Conservation (phyloP, 805 yeast genomes). For the Teunomyces pallodes region DNA sequence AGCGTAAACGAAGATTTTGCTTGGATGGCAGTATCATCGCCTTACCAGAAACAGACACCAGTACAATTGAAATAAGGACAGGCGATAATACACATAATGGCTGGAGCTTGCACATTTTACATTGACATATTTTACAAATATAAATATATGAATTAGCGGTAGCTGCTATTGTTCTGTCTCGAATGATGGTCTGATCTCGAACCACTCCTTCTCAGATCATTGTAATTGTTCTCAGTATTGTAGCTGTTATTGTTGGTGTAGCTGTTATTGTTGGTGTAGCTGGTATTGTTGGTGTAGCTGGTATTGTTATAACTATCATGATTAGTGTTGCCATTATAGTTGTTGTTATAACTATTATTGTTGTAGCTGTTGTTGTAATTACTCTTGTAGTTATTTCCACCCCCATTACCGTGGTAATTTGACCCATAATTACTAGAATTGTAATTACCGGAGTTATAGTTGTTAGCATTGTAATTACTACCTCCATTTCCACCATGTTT, state of each 20-base stretch:
- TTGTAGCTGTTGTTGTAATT: constrained; percentile 6
- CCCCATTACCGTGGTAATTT: constrained; percentile 8
- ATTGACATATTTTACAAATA: constrained; percentile 5
- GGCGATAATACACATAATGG: constrained; percentile 20
- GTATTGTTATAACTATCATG: neutral
- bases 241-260: neutral
- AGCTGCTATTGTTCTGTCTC: constrained; percentile 2
- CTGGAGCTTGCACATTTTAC: constrained; percentile 17
- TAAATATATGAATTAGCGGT: neutral
- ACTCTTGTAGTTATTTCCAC: constrained; percentile 4
- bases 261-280: neutral
- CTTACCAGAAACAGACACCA: constrained; percentile 21
- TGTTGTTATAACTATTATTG: neutral
- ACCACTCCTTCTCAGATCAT: constrained; percentile 3
- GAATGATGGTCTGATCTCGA: neutral
- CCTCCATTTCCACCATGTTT: constrained; percentile 7
- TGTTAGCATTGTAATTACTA: neutral
- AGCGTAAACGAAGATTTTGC: constrained; percentile 52
- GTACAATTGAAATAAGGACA: constrained; percentile 12
- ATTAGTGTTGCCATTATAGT: constrained; percentile 9
- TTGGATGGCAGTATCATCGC: constrained; percentile 59
- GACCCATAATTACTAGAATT: constrained; percentile 7
- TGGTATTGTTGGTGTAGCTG: neutral
- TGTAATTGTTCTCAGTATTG: constrained; percentile 2
- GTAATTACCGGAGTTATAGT: constrained; percentile 3